Evolutionary conservation across 345 rosid species (phyloP).

Genomic region (Trapa bicornis): DNA sequence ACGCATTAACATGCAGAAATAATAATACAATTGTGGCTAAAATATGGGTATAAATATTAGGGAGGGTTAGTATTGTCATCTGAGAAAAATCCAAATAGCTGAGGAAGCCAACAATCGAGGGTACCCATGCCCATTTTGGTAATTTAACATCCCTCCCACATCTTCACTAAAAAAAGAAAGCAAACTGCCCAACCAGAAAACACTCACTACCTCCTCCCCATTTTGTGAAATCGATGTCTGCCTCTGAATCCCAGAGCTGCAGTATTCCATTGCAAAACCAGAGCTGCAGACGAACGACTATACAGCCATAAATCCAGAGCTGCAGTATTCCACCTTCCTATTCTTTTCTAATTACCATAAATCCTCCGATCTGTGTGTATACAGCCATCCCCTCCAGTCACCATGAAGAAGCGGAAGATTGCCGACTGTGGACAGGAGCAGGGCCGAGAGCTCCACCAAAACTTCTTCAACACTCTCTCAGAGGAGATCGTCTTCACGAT

Average conservation of each 20-base stretch:
- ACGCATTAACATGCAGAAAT: too few species aligned
- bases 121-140: background rate
- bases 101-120: background rate
- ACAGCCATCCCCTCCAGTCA: background rate
- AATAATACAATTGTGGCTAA: too few species aligned
- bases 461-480: conserved; percentile 36
- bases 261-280: too few species aligned
- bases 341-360: background rate
- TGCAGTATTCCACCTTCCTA: background rate
- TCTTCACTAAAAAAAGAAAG: background rate
- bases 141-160: background rate
- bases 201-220: background rate
- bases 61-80: background rate
- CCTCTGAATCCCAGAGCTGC: too few species aligned
- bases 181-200: conserved; percentile 3
- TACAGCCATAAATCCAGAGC: too few species aligned
- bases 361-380: background rate
- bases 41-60: too few species aligned
- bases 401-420: conserved; percentile 26
- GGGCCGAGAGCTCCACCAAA: background rate
- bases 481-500: conserved; percentile 45
- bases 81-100: background rate
- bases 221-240: background rate
- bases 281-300: too few species aligned
- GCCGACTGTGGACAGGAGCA: background rate